Conservation (phyloP, 2,329 filamentous ascomycete genomes). For the Xylogone sp. region DNA sequence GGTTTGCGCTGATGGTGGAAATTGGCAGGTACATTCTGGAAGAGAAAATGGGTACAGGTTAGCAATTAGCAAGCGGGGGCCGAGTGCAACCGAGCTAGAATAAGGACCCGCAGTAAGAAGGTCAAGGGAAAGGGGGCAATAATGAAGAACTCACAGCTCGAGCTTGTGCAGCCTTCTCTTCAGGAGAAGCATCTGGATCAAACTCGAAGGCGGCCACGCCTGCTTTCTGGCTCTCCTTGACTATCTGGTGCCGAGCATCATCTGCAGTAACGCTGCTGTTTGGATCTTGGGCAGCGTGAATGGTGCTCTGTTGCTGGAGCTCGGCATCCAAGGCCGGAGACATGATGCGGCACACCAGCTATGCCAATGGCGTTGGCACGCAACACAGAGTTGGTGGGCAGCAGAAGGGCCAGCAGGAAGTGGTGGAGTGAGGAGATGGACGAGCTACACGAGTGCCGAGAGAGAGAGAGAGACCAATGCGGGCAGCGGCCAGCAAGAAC, state of each 20-base stretch:
- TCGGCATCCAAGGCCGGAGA: conserved; percentile 43
- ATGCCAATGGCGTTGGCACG: neutral
- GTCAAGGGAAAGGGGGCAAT: conserved; percentile 3
- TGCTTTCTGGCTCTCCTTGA: conserved; percentile 73
- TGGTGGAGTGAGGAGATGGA: no score
- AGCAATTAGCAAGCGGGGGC: no score
- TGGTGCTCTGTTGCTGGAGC: conserved; percentile 75
- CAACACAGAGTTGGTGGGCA: neutral
- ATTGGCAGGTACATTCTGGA: conserved; percentile 59
- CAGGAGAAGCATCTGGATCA: conserved; percentile 76
- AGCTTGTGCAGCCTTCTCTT: conserved; percentile 80
- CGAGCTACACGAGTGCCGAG: no score
- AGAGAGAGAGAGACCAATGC: no score
- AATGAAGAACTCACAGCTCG: conserved; percentile 57
- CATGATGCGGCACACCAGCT: conserved; percentile 10
- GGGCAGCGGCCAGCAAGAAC: no score
- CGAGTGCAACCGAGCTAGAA: no score
- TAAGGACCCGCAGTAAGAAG: conserved; percentile 3
- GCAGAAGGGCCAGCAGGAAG: neutral
- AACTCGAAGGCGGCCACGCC: conserved; percentile 82
- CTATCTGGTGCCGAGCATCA: conserved; percentile 68
- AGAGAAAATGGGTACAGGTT: neutral
- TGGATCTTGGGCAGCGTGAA: conserved; percentile 73
- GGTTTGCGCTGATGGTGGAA: conserved; percentile 58
- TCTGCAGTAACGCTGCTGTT: conserved; percentile 63